Evolutionary conservation across 179 eudicot genomes (phyloP), one percentile per base, ranked within the genome.

Genomic region (Spinacia oleracea): DNA sequence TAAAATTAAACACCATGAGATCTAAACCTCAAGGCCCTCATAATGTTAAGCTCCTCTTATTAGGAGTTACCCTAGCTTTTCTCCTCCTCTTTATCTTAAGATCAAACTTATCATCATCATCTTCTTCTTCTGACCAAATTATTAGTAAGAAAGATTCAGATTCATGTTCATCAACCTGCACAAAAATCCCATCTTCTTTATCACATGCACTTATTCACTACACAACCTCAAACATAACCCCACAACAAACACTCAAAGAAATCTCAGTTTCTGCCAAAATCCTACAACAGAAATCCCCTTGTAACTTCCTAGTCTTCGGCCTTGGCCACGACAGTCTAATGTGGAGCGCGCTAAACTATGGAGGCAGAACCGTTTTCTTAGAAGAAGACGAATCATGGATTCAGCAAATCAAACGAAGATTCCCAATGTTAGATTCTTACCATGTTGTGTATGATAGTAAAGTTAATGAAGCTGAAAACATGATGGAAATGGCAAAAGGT

Each of bases 301-400:
- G 99, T 75, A 93, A 93, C 87, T 96, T 96, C 85, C 74, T 96
- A 5, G 91, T 96, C 6, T 96, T 93, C 68, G 98, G 99, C 55
- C 86, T 93, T 7, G 99, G 99, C 79, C 96, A 93, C 38, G 98
- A 96, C 31, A 93, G 99, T 80, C 91, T 92, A 1, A 92, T 96
- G 93, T 96, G 99, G 99, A 84, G 83, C 63, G 71, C 97, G 9
- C 85, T 96, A 4, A 96, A 96, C 86, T 84, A 82, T 74, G 90
- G 90, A 15, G 99, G 99, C 0, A 85, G 92, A 0, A 96, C 99
- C 0, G 56, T 96, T n/a, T 96, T 96, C 82, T 80, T 96, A 1
- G 99, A 96, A 73, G 99, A 96, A 82, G 97, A 93, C 55, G 80
- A 81, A 38, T 69, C 90, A 0, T 96, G 99, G 99, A 93, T 96